Percentiles rank a stretch among this genome's conserved stretches.
These are phyloP conservation scores for Apiospora marii DNA, from an alignment of 2,329 filamentous ascomycete species.

Conservation along the genomic window DNA sequence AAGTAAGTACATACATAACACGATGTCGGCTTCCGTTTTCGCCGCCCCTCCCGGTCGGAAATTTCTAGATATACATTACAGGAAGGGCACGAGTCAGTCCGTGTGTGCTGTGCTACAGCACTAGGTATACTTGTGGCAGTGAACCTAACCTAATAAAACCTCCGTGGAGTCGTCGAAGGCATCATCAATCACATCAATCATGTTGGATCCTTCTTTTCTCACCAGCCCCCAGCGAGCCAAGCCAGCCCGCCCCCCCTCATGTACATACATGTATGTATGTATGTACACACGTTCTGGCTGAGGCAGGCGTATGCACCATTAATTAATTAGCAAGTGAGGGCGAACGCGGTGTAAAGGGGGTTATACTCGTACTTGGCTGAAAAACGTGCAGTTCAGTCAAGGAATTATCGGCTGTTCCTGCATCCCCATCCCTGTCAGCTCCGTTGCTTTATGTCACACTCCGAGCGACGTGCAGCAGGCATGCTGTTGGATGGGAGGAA, in stretches of 20 bases:
- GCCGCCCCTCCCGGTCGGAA: conserved; percentile 6
- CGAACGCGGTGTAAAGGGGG: conserved; percentile 17
- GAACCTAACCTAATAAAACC: background rate
- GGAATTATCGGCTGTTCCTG: conserved; percentile 17
- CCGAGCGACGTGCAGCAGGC: background rate
- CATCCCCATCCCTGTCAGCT: conserved; percentile 1
- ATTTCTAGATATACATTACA: background rate
- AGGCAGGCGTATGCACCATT: background rate
- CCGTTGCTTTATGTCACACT: background rate
- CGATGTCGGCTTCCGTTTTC: background rate
- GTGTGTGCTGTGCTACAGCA: too few relatives aligned
- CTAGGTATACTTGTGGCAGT: background rate
- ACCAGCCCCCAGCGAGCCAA: background rate
- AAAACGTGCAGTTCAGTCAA: background rate
- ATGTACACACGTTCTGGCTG: background rate
- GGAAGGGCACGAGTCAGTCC: background rate
- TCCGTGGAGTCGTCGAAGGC: background rate
- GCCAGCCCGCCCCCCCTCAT: background rate
- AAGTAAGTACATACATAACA: background rate
- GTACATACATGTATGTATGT: background rate
- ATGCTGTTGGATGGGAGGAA: background rate
- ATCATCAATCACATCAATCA: background rate
- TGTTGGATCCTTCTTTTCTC: background rate
- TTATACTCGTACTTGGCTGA: background rate
- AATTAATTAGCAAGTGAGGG: conserved; percentile 4